Base-by-base conservation (phyloP, 2,329 filamentous ascomycete species). In the Phialemoniopsis sp. region DNA sequence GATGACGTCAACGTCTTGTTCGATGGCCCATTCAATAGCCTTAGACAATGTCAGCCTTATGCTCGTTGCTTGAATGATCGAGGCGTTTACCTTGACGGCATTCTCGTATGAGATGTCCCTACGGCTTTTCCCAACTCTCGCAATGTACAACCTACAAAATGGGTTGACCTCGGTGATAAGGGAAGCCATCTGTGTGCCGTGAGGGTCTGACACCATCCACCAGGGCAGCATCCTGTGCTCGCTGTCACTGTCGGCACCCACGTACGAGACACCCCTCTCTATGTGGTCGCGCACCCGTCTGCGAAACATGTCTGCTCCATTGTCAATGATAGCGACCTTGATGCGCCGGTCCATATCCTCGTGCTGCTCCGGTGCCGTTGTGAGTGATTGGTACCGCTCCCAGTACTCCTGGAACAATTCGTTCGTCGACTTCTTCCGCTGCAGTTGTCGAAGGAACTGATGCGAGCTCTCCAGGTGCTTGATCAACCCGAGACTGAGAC, bases 151-250 rank as follows among this genome's bases (percentile, higher is more conserved):
- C 13, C 33, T 35, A 32, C 41, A 44, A 30, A 38, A 40, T 8
- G 13, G 13, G 26, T 40, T 40, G 3, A 32, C 29, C 38, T 40
- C 35, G 12, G 19, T 32, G 5, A 40, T 19, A 6, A 44, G 32
- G 4, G 41, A 44, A 4, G 41, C 41, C 41, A 44, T 44, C 29
- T 44, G 41, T 3, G 41, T 44, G 15, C 41, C 41, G 16, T 44
- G 41, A 4, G 41, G 30, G 16, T 44, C 32, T 6, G 38, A 37
- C 12, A 38, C 38, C 35, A 36, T 40, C 35, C 36, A 44, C 41
- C 41, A 44, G 13, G 41, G 38, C n/a, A 44, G 38, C 13, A 30
- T 30, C 3, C 30, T 26, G 18, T 35, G 13, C 5, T 15, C 9
- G 14, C 26, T 29, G 10, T 35, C 4, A 12, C 32, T 26, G 7